Conservation (phyloP, 129 eudicot genomes). For the Flaveria linearis region DNA sequence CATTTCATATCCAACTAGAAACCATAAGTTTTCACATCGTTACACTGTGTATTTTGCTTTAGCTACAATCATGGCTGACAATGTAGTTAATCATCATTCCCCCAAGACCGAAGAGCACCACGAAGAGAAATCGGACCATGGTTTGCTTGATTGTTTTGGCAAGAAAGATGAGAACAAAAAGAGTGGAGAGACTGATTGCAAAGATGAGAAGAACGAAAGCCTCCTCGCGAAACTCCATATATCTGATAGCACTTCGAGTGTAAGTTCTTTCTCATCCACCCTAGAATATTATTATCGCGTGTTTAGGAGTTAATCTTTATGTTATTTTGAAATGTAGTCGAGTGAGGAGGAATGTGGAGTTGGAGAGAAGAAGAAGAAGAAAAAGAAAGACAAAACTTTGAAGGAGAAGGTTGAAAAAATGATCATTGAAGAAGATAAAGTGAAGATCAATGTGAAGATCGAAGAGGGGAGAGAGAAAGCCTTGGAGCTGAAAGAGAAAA, state of each 20-base stretch:
- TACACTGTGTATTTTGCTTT: slow-evolving; percentile 24
- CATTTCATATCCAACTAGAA: slow-evolving; percentile 4
- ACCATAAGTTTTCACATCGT: slow-evolving; percentile 8
- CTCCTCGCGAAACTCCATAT: slow-evolving; percentile 56
- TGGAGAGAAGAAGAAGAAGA: slow-evolving; percentile 47
- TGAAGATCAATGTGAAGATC: slow-evolving; percentile 36
- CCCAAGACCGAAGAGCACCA: slow-evolving; percentile 9
- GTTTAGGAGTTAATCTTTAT: slow-evolving; percentile 1
- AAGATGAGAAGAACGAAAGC: slow-evolving; percentile 43
- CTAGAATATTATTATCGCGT: not conserved
- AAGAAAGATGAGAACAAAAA: slow-evolving; percentile 59
- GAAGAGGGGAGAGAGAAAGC: slow-evolving; percentile 26
- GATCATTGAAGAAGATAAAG: slow-evolving; percentile 27
- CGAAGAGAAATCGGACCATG: slow-evolving; percentile 45
- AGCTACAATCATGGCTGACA: slow-evolving; percentile 30
- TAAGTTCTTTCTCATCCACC: slow-evolving; percentile 38
- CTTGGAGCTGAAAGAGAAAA: slow-evolving; percentile 42
- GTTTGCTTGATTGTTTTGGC: slow-evolving; percentile 53
- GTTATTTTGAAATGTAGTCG: slow-evolving; percentile 44
- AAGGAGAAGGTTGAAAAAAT: slow-evolving; percentile 62
- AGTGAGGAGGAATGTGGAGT: slow-evolving; percentile 72
- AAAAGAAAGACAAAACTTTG: slow-evolving; percentile 65
- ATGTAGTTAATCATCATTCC: slow-evolving; percentile 31
- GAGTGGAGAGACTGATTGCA: slow-evolving; percentile 28
- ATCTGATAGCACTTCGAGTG: slow-evolving; percentile 54